phyloP scores from a whole-genome alignment of 1,284 basidiomycete genomes.

The Rhodotorula sp. region DNA sequence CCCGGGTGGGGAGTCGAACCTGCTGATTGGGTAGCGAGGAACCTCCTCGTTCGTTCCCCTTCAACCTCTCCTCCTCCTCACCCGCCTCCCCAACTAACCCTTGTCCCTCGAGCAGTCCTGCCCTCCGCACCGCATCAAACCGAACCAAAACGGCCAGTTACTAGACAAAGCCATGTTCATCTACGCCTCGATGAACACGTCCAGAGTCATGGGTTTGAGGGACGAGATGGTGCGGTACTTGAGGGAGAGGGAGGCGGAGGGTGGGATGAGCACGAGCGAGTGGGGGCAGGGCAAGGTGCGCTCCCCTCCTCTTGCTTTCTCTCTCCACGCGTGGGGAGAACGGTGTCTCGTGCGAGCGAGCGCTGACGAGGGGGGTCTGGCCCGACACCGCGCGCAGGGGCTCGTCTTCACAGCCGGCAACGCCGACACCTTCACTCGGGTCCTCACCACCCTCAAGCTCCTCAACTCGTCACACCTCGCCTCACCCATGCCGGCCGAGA shows the following conservation, averaged over 20 bases:
- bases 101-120: conserved; percentile 20
- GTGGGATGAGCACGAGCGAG: conserved; percentile 6
- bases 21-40: conserved; percentile 43
- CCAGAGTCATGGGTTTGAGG: not conserved
- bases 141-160: conserved; percentile 30
- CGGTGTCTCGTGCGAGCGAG: too few species aligned
- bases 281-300: conserved; percentile 27
- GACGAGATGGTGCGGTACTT: conserved; percentile 19
- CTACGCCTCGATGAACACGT: conserved; percentile 23
- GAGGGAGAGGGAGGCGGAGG: conserved; percentile 8
- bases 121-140: conserved; percentile 22
- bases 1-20: conserved; percentile 30
- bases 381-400: conserved; percentile 45
- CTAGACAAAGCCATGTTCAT: conserved; percentile 21
- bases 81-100: not conserved
- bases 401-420: conserved; percentile 56
- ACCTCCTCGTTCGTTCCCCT: conserved; percentile 35
- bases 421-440: conserved; percentile 54
- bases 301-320: too few species aligned
- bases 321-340: too few species aligned
- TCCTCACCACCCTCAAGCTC: conserved; percentile 51
- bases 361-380: too few species aligned
- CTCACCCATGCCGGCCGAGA: conserved; percentile 50
- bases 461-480: conserved; percentile 48
- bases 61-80: not conserved